Evolutionary conservation across 139 green algal species (phyloP), one percentile per base, ranked within the genome.

Genomic region (Chlorella sorokiniana): DNA sequence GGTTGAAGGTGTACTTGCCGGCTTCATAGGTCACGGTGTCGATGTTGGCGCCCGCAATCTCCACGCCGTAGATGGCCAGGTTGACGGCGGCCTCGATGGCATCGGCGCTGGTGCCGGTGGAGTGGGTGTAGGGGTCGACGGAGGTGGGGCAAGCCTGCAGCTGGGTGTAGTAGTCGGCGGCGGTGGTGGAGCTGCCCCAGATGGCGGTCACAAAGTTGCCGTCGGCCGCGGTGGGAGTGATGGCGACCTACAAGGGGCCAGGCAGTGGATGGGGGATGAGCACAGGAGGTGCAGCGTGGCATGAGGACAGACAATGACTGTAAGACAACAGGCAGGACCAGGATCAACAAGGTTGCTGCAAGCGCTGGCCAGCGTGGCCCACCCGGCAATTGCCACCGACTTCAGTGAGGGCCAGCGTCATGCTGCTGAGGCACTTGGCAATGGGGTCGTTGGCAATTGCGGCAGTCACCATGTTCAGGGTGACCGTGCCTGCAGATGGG

Each of bases 351-450:
- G 54, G 59, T 5, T 5, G 4, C 5, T 67, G 59, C 64, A 3
- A 73, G 5, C 31, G 10, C 38, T n/a, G 33, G 33, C 62, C 4
- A 7, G 10, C 27, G 40, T 8, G 9, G 23, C 69, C 29, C 69
- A 76, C 69, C 29, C 52, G 23, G 51, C 71, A 78, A 51, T 38
- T 38, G 51, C 22, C 45, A 22, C 1, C 35, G 8, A 29, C 35
- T 8, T 45, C 20, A 10, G 31, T 23, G 5, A 44, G 22, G 48
- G 35, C 65, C 56, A 65, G 56, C 16, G 23, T 62, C 38, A 76
- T 44, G 52, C 22, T 29, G 52, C 35, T 51, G 23, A 79, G 72
- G 72, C 72, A 79, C 72, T 79, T 79, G 51, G 72, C 33, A 1
- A 79, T 54, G 35, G 56, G 52, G 52, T 79, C 37, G 37, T 22